A percentile compares a stretch with the other conserved stretches of the same genome.
phyloP scores from a whole-genome alignment of 164 flowering plant genomes.

The Vitis labrusca region DNA sequence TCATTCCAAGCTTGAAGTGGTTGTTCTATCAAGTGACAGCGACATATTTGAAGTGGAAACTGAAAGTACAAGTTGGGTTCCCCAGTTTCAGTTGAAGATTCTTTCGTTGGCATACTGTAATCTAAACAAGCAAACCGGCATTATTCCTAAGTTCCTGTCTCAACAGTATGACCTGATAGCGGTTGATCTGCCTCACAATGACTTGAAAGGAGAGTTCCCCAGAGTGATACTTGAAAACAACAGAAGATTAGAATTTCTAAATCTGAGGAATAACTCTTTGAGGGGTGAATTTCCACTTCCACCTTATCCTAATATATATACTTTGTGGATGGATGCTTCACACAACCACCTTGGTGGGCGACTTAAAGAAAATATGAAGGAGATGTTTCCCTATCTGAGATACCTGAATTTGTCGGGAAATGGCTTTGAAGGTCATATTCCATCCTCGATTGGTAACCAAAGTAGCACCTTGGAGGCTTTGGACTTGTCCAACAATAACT shows the following conservation, averaged over 20 bases:
- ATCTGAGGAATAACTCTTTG: constrained; percentile 4
- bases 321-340: background rate
- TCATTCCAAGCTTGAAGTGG: constrained; percentile 1
- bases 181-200: constrained; percentile 10
- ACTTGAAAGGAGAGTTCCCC: constrained; percentile 5
- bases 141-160: background rate
- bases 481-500: background rate
- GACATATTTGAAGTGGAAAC: background rate
- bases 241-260: background rate
- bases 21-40: background rate
- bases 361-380: background rate
- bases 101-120: constrained; percentile 1
- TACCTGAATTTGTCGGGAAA: background rate
- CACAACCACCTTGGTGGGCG: background rate
- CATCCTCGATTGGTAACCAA: background rate
- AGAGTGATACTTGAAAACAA: constrained; percentile 8
- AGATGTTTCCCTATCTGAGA: background rate
- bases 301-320: background rate
- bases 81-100: constrained; percentile 2
- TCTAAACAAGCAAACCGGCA: background rate
- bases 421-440: background rate
- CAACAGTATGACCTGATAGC: background rate
- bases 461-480: background rate
- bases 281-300: constrained; percentile 4
- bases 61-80: constrained; percentile 1